Percentiles rank a stretch among this genome's conserved stretches.
Conservation (phyloP, 2,329 filamentous ascomycete genomes). For the Colletotrichum sp. region DNA sequence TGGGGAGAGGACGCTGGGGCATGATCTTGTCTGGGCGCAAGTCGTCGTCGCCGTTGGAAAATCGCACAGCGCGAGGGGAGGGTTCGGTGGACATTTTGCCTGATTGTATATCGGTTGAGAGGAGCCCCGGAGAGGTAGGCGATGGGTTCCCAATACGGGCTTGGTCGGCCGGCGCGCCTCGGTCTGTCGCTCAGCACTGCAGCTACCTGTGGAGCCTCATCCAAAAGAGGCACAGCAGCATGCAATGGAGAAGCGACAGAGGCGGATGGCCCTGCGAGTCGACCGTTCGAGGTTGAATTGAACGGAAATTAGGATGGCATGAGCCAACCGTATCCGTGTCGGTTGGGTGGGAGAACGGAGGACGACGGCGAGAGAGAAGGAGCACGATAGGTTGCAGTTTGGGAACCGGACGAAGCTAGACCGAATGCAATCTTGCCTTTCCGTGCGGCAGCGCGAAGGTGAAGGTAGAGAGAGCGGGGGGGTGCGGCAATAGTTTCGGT, state of each 20-base stretch:
- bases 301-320: conserved; percentile 18
- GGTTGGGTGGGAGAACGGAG: neutral
- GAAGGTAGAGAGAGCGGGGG: neutral
- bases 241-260: conserved; percentile 10
- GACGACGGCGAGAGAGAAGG: neutral
- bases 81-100: conserved; percentile 42
- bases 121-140: neutral
- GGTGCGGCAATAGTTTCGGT: neutral
- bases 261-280: neutral
- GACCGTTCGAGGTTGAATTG: neutral
- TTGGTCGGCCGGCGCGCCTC: conserved; percentile 10
- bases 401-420: neutral
- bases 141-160: conserved; percentile 1
- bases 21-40: conserved; percentile 46
- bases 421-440: neutral
- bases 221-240: conserved; percentile 19
- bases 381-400: neutral
- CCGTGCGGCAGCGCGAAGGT: neutral
- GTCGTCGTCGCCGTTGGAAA: conserved; percentile 55
- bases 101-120: conserved; percentile 4
- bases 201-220: conserved; percentile 17
- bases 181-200: conserved; percentile 17
- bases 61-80: conserved; percentile 62
- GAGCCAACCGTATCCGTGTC: conserved; percentile 17
- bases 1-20: conserved; percentile 36